A percentile compares a stretch with the other conserved stretches of the same genome.
Evolutionary conservation across 2,329 filamentous ascomycete species (phyloP).

Genomic region (Nakataea oryzae): DNA sequence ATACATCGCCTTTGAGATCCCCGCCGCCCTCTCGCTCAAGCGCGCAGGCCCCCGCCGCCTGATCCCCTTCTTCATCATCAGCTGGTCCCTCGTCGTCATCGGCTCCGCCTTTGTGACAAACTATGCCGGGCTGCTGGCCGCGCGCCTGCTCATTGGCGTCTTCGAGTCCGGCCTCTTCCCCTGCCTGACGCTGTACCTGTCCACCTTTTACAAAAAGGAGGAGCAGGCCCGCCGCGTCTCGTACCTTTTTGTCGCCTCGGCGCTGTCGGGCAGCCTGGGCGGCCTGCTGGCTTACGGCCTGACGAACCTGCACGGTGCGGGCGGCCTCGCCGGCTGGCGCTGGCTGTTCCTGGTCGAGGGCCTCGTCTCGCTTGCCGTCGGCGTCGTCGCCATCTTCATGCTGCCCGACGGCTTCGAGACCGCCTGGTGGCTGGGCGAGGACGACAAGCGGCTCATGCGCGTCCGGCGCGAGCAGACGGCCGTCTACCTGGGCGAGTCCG

Average conservation of each 20-base stretch:
- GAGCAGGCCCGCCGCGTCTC: conserved; percentile 16
- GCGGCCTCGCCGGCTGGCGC: conserved; percentile 14
- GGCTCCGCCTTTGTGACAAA: conserved; percentile 7
- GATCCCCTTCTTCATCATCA: neutral
- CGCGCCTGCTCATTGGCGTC: conserved; percentile 6
- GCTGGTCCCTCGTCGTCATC: conserved; percentile 6
- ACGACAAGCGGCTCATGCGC: conserved; percentile 33
- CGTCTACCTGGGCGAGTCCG: conserved; percentile 15
- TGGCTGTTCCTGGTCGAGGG: conserved; percentile 45
- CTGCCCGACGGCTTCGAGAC: conserved; percentile 40
- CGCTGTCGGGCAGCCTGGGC: conserved; percentile 13
- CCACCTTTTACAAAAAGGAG: conserved; percentile 18
- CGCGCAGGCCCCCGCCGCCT: neutral
- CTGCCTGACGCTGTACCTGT: conserved; percentile 16
- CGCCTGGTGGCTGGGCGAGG: conserved; percentile 41
- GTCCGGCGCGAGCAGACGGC: conserved; percentile 7
- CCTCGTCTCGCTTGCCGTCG: conserved; percentile 28
- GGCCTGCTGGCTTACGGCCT: conserved; percentile 8
- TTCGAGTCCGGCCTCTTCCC: conserved; percentile 18
- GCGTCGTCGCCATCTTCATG: conserved; percentile 41
- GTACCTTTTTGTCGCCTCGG: conserved; percentile 13
- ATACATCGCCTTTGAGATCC: conserved; percentile 4
- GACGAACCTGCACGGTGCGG: neutral
- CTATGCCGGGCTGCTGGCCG: conserved; percentile 6
- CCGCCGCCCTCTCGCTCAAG: neutral